These are phyloP conservation scores for Aureobasidium sp. DNA, from an alignment of 2,329 filamentous ascomycete genomes.

Conservation along the genomic window DNA sequence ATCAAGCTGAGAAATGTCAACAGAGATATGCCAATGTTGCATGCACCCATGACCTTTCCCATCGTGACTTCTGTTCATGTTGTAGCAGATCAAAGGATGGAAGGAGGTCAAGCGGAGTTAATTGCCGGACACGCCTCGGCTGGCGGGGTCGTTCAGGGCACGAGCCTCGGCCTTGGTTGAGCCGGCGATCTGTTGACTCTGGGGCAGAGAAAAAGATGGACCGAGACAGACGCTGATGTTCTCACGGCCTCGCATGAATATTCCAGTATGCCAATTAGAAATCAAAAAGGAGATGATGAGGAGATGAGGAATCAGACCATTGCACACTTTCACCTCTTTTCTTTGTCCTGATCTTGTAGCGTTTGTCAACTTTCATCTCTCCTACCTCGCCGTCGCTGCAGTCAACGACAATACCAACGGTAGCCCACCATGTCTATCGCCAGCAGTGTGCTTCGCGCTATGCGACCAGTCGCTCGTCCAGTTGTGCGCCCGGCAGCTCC, in stretches of 20 bases:
- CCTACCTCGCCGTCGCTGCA: background rate
- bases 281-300: background rate
- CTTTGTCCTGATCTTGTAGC: background rate
- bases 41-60: too few species aligned
- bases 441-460: background rate
- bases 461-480: background rate
- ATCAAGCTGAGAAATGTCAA: too few species aligned
- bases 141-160: background rate
- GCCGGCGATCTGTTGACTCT: background rate
- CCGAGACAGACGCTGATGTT: background rate
- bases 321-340: background rate
- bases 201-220: background rate
- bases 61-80: background rate
- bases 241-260: constrained; percentile 13
- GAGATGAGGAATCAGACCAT: background rate
- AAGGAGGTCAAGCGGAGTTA: background rate
- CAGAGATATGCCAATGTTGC: too few species aligned
- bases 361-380: background rate
- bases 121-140: background rate
- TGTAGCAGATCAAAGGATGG: background rate
- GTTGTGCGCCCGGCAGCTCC: background rate
- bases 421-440: background rate
- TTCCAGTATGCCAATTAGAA: constrained; percentile 11
- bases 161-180: background rate
- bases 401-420: background rate